A percentile compares a stretch with the other conserved stretches of the same genome.
These are phyloP conservation scores for Chenopodium quinoa DNA, from an alignment of 148 eudicot species.

Conservation along the genomic window DNA sequence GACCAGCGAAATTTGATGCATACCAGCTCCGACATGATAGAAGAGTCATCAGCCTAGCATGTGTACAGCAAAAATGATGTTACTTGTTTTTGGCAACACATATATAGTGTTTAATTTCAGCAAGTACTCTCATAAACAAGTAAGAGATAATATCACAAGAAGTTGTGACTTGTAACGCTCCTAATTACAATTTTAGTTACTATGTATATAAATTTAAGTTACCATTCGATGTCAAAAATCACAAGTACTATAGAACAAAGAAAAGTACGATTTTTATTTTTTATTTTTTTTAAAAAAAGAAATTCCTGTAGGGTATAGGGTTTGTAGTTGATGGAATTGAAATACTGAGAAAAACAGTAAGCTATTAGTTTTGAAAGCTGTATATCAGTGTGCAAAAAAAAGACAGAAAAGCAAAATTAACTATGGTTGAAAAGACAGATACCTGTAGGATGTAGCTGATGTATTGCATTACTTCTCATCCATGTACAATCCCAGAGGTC, in stretches of 20 bases:
- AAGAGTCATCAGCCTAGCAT: neutral
- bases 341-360: neutral
- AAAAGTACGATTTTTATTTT: neutral
- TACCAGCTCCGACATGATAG: neutral
- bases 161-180: neutral
- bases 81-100: neutral
- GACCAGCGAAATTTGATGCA: neutral
- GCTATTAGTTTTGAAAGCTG: neutral
- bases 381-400: neutral
- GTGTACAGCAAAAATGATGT: slow-evolving; percentile 6
- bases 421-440: neutral
- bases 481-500: neutral
- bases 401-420: neutral
- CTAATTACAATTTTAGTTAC: neutral
- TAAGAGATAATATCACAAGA: neutral
- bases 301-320: no score
- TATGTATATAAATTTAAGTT: neutral
- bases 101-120: neutral
- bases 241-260: neutral
- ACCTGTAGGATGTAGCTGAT: slow-evolving; percentile 16
- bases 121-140: neutral
- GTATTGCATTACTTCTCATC: neutral
- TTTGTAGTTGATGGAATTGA: neutral
- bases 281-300: no score
- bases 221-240: neutral